These are phyloP conservation scores for thale cress (Arabidopsis thaliana) DNA, from an alignment of 345 rosid species.

Conservation along the genomic window TAIR10.1 NC_003074.8:1424501-1425000, in stretches of 20 bases:
- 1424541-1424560: not conserved
- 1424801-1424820: slow-evolving; percentile 13
- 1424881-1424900: not conserved
- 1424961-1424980: slow-evolving; percentile 17
- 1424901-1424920: not conserved
- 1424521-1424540: not conserved
- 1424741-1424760: slow-evolving; percentile 9
- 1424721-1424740: not conserved
- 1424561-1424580: slow-evolving; percentile 1
- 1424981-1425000: slow-evolving; percentile 16
- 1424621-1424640: slow-evolving; percentile 13
- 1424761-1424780: not conserved
- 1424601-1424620: not conserved
- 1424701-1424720: not conserved
- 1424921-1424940: slow-evolving; percentile 19
- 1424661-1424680: not conserved
- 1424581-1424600: slow-evolving; percentile 1
- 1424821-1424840: slow-evolving; percentile 4
- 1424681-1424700: not conserved
- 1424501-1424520: slow-evolving; percentile 69
- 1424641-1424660: not conserved
- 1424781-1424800: slow-evolving; percentile 1
- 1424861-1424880: slow-evolving; percentile 7
- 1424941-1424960: not conserved
- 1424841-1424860: not conserved